A percentile compares a stretch with the other conserved stretches of the same genome.
Conservation (phyloP, 352 stramenopile genomes). For the Globisporangium uncinulatum region DNA sequence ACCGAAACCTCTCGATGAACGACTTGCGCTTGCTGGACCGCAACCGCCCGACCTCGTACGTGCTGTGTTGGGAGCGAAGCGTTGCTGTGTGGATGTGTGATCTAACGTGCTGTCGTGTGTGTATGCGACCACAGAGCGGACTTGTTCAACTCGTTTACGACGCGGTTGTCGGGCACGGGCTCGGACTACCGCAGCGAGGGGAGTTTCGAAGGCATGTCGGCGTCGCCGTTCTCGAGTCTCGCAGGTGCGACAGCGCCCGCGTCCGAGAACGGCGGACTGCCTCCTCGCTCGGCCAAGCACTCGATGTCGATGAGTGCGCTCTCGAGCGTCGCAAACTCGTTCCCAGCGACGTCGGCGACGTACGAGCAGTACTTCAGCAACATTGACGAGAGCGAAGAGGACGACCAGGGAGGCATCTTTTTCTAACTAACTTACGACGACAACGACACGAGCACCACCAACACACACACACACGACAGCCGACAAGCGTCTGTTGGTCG, state of each 20-base stretch:
- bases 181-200: conserved; percentile 42
- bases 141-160: conserved; percentile 19
- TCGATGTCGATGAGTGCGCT: conserved; percentile 87
- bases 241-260: conserved; percentile 16
- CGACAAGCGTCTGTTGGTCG: neutral
- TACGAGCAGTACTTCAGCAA: conserved; percentile 88
- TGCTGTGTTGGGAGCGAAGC: neutral
- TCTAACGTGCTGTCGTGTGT: neutral
- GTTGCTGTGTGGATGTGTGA: neutral
- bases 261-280: conserved; percentile 17
- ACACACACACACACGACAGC: neutral
- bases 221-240: conserved; percentile 28
- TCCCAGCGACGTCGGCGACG: conserved; percentile 66
- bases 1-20: conserved; percentile 84
- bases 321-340: conserved; percentile 47
- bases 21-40: conserved; percentile 71
- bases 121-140: conserved; percentile 22
- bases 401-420: conserved; percentile 83
- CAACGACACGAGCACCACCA: neutral
- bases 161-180: conserved; percentile 16
- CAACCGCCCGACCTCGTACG: conserved; percentile 40
- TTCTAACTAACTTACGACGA: conserved; percentile 52
- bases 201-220: conserved; percentile 38
- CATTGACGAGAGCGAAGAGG: conserved; percentile 77
- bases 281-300: conserved; percentile 37